Conservation (phyloP, 169 alveolate species). For the Plasmodium adleri region DNA sequence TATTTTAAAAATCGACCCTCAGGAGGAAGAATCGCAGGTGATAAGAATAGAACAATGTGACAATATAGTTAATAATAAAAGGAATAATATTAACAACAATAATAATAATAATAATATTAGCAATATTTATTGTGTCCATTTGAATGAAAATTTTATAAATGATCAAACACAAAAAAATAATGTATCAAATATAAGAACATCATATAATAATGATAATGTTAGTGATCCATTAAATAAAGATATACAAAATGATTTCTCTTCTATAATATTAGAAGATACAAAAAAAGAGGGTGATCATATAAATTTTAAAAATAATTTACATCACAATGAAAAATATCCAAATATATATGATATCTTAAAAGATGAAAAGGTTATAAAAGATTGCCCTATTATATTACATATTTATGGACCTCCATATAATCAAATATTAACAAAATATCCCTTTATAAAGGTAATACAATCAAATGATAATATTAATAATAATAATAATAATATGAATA, state of each 20-base stretch:
- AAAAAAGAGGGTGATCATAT: not conserved
- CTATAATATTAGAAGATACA: not conserved
- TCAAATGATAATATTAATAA: not conserved
- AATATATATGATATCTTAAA: constrained; percentile 19
- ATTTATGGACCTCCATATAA: constrained; percentile 76
- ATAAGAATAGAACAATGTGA: not conserved
- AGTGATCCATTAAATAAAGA: not conserved
- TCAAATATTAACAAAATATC: constrained; percentile 49
- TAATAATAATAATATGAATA: not conserved
- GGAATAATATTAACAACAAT: not conserved
- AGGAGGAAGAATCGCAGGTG: not conserved
- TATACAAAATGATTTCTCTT: not conserved
- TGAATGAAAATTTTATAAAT: too few species aligned
- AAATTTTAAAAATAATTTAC: not conserved
- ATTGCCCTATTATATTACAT: constrained; percentile 71
- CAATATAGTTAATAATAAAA: not conserved
- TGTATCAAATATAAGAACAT: not conserved
- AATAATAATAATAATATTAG: not conserved
- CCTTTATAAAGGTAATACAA: constrained; percentile 17
- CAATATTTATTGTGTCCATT: not conserved
- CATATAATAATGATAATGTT: not conserved
- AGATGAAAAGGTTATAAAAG: constrained; percentile 27
- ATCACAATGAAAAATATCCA: not conserved
- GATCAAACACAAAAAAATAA: too few species aligned
- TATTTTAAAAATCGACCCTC: not conserved